phyloP scores from a whole-genome alignment of 768 basidiomycete species.

The Lactarius evosmus region DNA sequence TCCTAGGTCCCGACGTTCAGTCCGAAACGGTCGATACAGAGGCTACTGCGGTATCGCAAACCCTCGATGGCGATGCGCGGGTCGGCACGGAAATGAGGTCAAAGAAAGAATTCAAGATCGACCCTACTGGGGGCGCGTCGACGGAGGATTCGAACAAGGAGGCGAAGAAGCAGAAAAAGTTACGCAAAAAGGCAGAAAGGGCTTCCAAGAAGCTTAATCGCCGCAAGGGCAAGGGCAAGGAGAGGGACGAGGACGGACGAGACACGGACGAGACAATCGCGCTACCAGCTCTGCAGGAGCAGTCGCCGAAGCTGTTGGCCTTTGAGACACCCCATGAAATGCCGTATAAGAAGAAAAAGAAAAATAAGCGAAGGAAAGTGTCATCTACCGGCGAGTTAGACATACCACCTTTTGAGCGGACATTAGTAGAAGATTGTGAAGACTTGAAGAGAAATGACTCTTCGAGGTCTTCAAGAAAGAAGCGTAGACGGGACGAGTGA shows the following conservation, averaged over 20 bases:
- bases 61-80: background rate
- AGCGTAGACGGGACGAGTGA: constrained; percentile 11
- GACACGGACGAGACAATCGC: background rate
- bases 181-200: constrained; percentile 27
- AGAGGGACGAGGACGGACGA: background rate
- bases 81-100: background rate
- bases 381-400: constrained; percentile 4
- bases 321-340: background rate
- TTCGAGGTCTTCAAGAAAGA: constrained; percentile 9
- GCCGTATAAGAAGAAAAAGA: constrained; percentile 9
- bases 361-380: constrained; percentile 17
- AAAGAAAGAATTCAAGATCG: constrained; percentile 15
- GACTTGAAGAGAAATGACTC: background rate
- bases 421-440: background rate
- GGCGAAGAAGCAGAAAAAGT: constrained; percentile 17
- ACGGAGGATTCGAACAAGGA: constrained; percentile 14
- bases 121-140: background rate
- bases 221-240: constrained; percentile 16
- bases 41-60: constrained; percentile 1
- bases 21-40: constrained; percentile 9
- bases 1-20: constrained; percentile 50
- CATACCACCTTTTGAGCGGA: constrained; percentile 1
- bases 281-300: background rate
- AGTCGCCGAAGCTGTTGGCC: background rate
- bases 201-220: constrained; percentile 20